A percentile compares a stretch with the other conserved stretches of the same genome.
Evolutionary conservation across 1,139 yeast species (phyloP).

Genomic region (Ogataea hybrid): DNA sequence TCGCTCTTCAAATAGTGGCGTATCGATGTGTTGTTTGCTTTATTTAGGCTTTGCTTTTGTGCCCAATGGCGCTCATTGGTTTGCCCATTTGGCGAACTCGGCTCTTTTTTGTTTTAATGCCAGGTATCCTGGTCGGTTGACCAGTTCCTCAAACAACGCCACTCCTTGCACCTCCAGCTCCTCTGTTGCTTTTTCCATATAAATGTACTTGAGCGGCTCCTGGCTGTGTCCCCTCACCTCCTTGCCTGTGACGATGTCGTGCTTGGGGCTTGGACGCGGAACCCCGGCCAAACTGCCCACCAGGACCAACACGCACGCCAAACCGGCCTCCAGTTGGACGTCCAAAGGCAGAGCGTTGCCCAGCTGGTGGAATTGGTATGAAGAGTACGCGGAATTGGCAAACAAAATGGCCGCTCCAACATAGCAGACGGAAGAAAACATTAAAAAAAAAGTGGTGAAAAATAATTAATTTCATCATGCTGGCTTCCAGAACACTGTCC

Average conservation of each 20-base stretch:
- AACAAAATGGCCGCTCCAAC: slow-evolving; percentile 15
- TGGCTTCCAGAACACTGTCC: slow-evolving; percentile 25
- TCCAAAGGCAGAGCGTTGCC: slow-evolving; percentile 38
- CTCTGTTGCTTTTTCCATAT: slow-evolving; percentile 46
- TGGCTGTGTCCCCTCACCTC: slow-evolving; percentile 13
- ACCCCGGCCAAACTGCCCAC: slow-evolving; percentile 29
- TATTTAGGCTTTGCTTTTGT: neutral
- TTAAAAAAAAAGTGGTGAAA: slow-evolving; percentile 1
- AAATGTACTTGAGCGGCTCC: slow-evolving; percentile 42
- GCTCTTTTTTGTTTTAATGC: slow-evolving; percentile 42
- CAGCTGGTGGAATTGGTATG: slow-evolving; percentile 49
- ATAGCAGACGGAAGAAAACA: slow-evolving; percentile 11
- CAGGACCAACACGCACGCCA: slow-evolving; percentile 41
- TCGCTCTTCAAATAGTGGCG: slow-evolving; percentile 17
- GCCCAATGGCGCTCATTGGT: slow-evolving; percentile 5
- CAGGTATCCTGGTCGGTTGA: slow-evolving; percentile 44
- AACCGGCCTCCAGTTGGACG: slow-evolving; percentile 40
- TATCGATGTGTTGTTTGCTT: neutral
- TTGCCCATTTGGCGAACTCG: slow-evolving; percentile 42
- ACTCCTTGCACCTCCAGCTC: slow-evolving; percentile 45
- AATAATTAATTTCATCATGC: slow-evolving; percentile 16
- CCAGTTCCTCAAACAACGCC: slow-evolving; percentile 42
- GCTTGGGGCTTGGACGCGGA: slow-evolving; percentile 19
- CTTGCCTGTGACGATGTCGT: slow-evolving; percentile 15
- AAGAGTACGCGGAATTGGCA: slow-evolving; percentile 49